phyloP scores from a whole-genome alignment of 2,329 filamentous ascomycete species.

The Phyllosticta ampelicida region DNA sequence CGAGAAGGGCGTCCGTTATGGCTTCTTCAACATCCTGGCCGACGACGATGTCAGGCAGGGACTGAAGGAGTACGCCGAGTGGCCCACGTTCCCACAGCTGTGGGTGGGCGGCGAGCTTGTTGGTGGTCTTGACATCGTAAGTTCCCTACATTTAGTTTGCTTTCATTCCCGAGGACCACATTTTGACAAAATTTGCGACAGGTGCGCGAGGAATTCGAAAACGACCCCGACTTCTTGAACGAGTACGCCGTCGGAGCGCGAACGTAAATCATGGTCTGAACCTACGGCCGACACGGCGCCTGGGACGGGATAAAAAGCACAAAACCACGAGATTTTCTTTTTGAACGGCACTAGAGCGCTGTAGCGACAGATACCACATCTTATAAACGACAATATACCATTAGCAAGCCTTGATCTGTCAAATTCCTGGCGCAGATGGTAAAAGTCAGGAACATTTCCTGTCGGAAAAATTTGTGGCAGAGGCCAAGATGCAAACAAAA shows the following conservation, averaged over 20 bases:
- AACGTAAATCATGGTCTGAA: conserved; percentile 13
- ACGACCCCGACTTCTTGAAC: conserved; percentile 70
- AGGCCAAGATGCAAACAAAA: not conserved
- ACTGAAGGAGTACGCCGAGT: conserved; percentile 94
- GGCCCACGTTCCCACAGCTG: conserved; percentile 94
- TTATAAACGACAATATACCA: not conserved
- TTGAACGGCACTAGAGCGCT: not conserved
- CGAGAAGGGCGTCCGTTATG: conserved; percentile 87
- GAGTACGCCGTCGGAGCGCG: conserved; percentile 46
- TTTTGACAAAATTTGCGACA: conserved; percentile 31
- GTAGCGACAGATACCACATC: not conserved
- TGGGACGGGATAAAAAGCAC: not conserved
- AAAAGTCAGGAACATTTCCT: not conserved
- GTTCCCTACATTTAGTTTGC: conserved; percentile 14
- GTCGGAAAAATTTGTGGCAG: not conserved
- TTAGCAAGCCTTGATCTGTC: not conserved
- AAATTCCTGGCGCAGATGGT: not conserved
- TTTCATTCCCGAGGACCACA: not conserved
- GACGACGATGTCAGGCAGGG: conserved; percentile 96
- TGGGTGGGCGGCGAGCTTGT: conserved; percentile 87
- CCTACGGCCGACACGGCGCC: conserved; percentile 12
- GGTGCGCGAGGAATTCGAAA: conserved; percentile 89
- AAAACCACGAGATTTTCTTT: not conserved
- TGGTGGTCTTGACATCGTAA: conserved; percentile 34
- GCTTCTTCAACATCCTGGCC: conserved; percentile 97